Conservation (phyloP, 176 grass and related monocot genomes). For the Oryza coarctata region DNA sequence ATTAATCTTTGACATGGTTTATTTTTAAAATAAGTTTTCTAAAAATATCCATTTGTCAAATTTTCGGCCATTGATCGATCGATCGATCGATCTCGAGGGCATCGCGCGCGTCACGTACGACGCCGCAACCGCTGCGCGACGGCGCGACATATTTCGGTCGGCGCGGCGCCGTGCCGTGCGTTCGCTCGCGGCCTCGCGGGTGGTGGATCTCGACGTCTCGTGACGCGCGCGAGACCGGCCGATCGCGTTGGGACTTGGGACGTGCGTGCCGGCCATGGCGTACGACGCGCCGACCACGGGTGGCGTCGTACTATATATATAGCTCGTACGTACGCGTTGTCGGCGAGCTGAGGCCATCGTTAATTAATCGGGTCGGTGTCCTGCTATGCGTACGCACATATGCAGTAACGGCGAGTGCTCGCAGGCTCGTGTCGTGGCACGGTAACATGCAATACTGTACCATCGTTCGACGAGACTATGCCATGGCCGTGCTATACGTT, state of each 20-base stretch:
- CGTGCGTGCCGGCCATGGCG: constrained; percentile 8
- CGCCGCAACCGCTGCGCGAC: neutral
- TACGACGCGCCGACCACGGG: constrained; percentile 21
- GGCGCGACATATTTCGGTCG: constrained; percentile 2
- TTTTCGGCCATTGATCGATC: no score
- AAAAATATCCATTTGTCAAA: no score
- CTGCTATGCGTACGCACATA: neutral
- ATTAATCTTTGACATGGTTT: no score
- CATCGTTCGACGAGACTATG: neutral
- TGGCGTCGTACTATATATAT: neutral
- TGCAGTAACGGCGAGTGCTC: neutral
- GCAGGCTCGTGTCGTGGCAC: neutral
- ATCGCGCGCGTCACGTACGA: neutral
- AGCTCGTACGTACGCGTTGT: neutral
- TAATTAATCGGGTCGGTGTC: neutral
- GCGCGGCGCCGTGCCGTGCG: neutral
- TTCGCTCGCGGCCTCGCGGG: no score
- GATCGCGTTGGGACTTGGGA: no score
- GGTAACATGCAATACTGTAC: neutral
- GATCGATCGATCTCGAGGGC: no score
- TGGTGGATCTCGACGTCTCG: no score
- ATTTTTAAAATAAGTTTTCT: no score
- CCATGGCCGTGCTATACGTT: neutral
- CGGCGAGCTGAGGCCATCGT: neutral
- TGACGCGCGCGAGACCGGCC: neutral